Percentiles rank a stretch among this genome's conserved stretches.
These are phyloP conservation scores for Parsonsia alboflavescens DNA, from an alignment of 257 asterid genomes.

Conservation along the genomic window DNA sequence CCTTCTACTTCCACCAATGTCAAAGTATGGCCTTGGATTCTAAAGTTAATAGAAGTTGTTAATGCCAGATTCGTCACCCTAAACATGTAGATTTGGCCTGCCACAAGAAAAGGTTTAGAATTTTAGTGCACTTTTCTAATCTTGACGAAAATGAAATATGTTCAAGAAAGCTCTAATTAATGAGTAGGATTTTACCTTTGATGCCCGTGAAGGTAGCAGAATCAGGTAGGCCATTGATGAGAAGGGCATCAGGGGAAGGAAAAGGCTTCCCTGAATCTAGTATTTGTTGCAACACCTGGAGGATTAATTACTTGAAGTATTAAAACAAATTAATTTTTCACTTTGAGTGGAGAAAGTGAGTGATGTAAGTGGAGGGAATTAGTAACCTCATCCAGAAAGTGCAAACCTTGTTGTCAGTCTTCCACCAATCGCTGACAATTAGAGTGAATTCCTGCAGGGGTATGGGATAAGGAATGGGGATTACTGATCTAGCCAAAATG, in stretches of 20 bases:
- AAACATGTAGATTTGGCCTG: slow-evolving; percentile 56
- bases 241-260: slow-evolving; percentile 55
- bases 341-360: background rate
- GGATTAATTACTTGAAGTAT: background rate
- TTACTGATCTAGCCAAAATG: slow-evolving; percentile 51
- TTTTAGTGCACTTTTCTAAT: too few relatives aligned
- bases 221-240: slow-evolving; percentile 57
- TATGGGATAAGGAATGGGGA: slow-evolving; percentile 63
- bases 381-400: too few relatives aligned
- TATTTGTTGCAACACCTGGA: slow-evolving; percentile 46
- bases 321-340: background rate
- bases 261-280: slow-evolving; percentile 49
- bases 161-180: background rate
- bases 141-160: too few relatives aligned
- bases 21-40: slow-evolving; percentile 63
- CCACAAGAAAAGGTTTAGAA: background rate
- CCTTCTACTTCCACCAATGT: slow-evolving; percentile 82
- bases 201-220: slow-evolving; percentile 37
- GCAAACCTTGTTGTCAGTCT: slow-evolving; percentile 61
- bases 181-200: slow-evolving; percentile 35
- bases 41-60: slow-evolving; percentile 59
- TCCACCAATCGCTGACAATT: slow-evolving; percentile 78
- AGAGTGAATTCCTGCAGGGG: slow-evolving; percentile 53
- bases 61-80: slow-evolving; percentile 65
- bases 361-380: too few relatives aligned